phyloP scores from a whole-genome alignment of 169 alveolate genomes.

The Cryptosporidium viatorum region DNA sequence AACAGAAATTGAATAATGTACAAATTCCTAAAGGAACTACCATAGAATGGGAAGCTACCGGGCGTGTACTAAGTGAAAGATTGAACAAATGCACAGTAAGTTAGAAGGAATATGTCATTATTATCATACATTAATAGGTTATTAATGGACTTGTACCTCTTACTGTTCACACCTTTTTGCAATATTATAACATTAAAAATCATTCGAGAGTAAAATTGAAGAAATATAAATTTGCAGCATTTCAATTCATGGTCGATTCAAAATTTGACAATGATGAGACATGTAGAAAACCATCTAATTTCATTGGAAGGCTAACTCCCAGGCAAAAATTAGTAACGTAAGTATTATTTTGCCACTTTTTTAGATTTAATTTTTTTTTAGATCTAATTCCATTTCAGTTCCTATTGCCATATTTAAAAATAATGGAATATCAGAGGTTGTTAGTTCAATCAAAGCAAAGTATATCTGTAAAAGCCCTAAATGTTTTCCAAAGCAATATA shows the following conservation, averaged over 20 bases:
- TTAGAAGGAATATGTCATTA: neutral
- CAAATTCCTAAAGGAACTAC: neutral
- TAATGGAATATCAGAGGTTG: slow-evolving; percentile 6
- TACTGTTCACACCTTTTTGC: slow-evolving; percentile 47
- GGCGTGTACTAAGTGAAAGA: slow-evolving; percentile 32
- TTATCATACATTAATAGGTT: slow-evolving; percentile 18
- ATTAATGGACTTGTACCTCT: slow-evolving; percentile 25
- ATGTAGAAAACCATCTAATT: slow-evolving; percentile 51
- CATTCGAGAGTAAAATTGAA: neutral
- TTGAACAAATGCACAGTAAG: slow-evolving; percentile 17
- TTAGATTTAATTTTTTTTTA: neutral
- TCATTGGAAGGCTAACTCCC: slow-evolving; percentile 62
- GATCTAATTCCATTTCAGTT: slow-evolving; percentile 51
- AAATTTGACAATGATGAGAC: slow-evolving; percentile 7
- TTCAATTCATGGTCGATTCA: slow-evolving; percentile 51
- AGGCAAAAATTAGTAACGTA: slow-evolving; percentile 55
- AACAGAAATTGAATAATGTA: neutral
- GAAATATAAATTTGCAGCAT: slow-evolving; percentile 50
- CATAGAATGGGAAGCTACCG: slow-evolving; percentile 4
- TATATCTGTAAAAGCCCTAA: slow-evolving; percentile 48
- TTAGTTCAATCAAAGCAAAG: neutral
- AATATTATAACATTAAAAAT: slow-evolving; percentile 18
- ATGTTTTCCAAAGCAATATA: slow-evolving; percentile 61
- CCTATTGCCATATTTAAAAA: slow-evolving; percentile 10
- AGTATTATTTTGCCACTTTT: neutral